phyloP scores from a whole-genome alignment of 768 basidiomycete genomes.

The Trametopsis cervina region DNA sequence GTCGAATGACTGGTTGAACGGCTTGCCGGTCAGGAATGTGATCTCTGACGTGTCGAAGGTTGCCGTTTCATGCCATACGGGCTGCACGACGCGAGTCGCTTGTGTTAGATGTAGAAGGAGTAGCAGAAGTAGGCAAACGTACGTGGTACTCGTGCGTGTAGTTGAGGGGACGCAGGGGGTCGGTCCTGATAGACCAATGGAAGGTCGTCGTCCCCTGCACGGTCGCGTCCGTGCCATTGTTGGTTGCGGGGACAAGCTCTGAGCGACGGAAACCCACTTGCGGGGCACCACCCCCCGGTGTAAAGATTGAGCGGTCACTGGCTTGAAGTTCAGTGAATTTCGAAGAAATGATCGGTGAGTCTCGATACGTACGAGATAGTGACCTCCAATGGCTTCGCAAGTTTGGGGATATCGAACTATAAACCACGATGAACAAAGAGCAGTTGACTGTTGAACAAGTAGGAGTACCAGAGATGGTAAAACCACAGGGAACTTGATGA shows the following conservation, averaged over 20 bases:
- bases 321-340: neutral
- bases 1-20: neutral
- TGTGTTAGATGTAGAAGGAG: no score
- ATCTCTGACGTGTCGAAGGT: neutral
- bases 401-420: constrained; percentile 14
- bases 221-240: constrained; percentile 34
- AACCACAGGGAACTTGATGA: constrained; percentile 15
- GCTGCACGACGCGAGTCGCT: no score
- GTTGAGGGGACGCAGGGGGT: constrained; percentile 39
- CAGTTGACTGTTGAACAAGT: no score
- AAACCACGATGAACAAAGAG: no score
- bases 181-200: constrained; percentile 41
- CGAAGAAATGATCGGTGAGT: neutral
- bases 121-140: neutral
- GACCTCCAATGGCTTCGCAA: constrained; percentile 14
- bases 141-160: constrained; percentile 51
- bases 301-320: constrained; percentile 42
- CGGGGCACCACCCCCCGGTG: constrained; percentile 39
- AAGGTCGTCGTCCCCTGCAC: constrained; percentile 34
- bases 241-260: constrained; percentile 47
- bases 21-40: neutral
- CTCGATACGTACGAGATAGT: constrained; percentile 10
- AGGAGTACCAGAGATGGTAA: constrained; percentile 13
- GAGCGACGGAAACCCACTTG: constrained; percentile 54
- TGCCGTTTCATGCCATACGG: neutral